Conservation (phyloP, 2,329 filamentous ascomycete species). For the Aspergillus melleus region DNA sequence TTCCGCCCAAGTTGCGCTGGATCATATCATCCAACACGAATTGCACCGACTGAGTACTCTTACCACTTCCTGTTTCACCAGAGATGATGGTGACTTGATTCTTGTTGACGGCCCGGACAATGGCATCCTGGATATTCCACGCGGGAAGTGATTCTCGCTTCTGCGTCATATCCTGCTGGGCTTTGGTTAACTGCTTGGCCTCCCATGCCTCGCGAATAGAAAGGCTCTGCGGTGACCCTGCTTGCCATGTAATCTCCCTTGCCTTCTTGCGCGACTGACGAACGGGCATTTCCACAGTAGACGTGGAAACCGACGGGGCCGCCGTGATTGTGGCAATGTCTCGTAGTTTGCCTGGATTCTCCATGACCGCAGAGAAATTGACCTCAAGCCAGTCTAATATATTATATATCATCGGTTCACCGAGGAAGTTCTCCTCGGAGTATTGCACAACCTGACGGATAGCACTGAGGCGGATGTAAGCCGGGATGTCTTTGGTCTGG, state of each 20-base stretch:
- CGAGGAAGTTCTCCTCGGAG: conserved; percentile 68
- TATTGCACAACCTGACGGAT: conserved; percentile 74
- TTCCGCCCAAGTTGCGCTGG: conserved; percentile 68
- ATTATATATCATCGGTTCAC: conserved; percentile 89
- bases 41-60: conserved; percentile 95
- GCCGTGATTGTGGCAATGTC: conserved; percentile 80
- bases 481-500: conserved; percentile 68
- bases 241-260: conserved; percentile 64
- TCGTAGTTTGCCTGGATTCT: conserved; percentile 77
- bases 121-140: conserved; percentile 76
- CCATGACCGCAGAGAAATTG: conserved; percentile 77
- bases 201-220: conserved; percentile 66
- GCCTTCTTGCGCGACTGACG: conserved; percentile 46
- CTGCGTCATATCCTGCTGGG: conserved; percentile 72
- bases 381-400: conserved; percentile 89
- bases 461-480: conserved; percentile 90
- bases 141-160: conserved; percentile 77
- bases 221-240: conserved; percentile 58
- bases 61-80: conserved; percentile 94
- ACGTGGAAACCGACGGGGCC: conserved; percentile 28
- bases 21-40: conserved; percentile 94
- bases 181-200: conserved; percentile 62
- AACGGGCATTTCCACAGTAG: conserved; percentile 25
- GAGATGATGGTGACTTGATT: conserved; percentile 95
- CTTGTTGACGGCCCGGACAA: conserved; percentile 71